A percentile compares a stretch with the other conserved stretches of the same genome.
Conservation (phyloP, 257 asterid species). For the Gardenia jasminoides region DNA sequence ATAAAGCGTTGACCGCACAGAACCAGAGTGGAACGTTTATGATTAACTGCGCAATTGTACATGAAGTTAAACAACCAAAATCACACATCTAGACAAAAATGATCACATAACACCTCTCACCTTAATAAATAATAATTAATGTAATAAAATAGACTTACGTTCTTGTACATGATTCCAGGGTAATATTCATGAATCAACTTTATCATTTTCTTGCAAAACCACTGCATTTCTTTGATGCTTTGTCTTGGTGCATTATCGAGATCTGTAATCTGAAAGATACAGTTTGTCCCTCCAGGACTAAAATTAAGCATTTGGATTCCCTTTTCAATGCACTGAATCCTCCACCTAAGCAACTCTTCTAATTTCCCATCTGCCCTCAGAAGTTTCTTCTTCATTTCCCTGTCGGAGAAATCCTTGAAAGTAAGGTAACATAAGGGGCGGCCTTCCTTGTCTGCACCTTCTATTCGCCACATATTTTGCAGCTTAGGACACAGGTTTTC, state of each 20-base stretch:
- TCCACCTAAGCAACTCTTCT: constrained; percentile 61
- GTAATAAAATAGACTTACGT: constrained; percentile 33
- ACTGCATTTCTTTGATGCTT: constrained; percentile 44
- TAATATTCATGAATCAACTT: constrained; percentile 52
- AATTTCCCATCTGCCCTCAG: constrained; percentile 29
- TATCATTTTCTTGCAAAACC: constrained; percentile 51
- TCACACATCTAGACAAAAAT: too few species aligned
- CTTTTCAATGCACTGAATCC: constrained; percentile 55
- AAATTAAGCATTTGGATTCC: constrained; percentile 55
- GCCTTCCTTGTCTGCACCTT: constrained; percentile 65
- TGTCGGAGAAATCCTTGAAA: constrained; percentile 28
- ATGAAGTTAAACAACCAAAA: neutral
- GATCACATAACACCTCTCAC: neutral
- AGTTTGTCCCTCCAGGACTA: constrained; percentile 57
- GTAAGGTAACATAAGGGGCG: constrained; percentile 56
- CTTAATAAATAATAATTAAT: neutral
- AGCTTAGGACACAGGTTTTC: constrained; percentile 32
- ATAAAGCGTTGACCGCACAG: constrained; percentile 52
- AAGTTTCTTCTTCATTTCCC: constrained; percentile 34
- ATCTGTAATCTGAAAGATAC: constrained; percentile 60
- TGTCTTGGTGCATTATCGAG: constrained; percentile 46
- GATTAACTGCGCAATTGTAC: constrained; percentile 52
- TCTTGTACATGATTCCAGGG: constrained; percentile 68
- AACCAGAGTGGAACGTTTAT: constrained; percentile 75
- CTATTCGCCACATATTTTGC: constrained; percentile 43